Conservation (phyloP, 2,329 filamentous ascomycete species). For the Nakataea oryzae region DNA sequence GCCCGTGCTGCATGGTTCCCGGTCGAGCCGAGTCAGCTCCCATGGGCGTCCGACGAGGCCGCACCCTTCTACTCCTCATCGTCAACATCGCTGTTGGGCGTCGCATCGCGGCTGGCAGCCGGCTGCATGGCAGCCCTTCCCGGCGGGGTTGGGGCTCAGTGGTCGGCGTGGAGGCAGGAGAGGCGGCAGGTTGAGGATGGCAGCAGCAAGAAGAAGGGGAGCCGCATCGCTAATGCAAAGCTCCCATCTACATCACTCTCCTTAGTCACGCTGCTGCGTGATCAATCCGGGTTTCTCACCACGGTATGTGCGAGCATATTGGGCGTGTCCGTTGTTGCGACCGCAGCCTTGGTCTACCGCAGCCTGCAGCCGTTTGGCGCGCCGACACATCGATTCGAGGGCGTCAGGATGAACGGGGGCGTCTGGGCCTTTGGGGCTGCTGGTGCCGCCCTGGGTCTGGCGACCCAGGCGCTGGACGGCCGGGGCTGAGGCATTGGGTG, state of each 20-base stretch:
- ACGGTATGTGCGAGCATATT: not conserved
- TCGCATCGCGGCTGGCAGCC: constrained; percentile 1
- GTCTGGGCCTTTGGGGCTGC: not conserved
- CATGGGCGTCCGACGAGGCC: not conserved
- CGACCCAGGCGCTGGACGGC: not conserved
- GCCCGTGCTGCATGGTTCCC: constrained; percentile 6
- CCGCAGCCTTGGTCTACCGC: not conserved
- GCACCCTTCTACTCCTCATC: not conserved
- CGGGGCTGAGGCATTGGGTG: not conserved
- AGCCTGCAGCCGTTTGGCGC: constrained; percentile 1
- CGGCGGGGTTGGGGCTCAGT: not conserved
- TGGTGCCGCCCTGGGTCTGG: not conserved
- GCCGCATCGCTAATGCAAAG: not conserved
- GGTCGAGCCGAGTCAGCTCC: not conserved
- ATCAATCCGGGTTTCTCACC: not conserved
- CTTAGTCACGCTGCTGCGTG: not conserved
- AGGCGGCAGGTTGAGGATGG: not conserved
- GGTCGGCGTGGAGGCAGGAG: constrained; percentile 1
- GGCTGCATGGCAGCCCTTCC: not conserved
- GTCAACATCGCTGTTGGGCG: not conserved
- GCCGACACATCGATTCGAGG: constrained; percentile 1
- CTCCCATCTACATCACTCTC: no score
- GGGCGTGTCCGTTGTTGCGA: not conserved
- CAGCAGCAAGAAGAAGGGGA: no score
- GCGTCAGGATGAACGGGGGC: not conserved